Percentiles rank a stretch among this genome's conserved stretches.
phyloP scores from a whole-genome alignment of 768 basidiomycete species.

The Amyloporia xantha region DNA sequence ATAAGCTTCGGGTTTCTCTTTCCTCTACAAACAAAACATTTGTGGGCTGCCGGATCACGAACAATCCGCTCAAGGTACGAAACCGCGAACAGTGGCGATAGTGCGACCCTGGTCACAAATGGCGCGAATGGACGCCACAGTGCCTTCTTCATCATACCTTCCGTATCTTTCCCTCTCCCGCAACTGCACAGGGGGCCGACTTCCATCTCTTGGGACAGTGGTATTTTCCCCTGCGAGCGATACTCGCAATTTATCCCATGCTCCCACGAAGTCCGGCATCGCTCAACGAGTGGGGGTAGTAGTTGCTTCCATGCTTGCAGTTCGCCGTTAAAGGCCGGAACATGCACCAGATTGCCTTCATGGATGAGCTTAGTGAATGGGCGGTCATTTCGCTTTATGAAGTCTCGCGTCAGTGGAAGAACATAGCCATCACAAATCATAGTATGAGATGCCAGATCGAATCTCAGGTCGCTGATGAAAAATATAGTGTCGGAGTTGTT shows the following conservation, averaged over 20 bases:
- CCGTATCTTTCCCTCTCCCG: slow-evolving; percentile 38
- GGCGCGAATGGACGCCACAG: slow-evolving; percentile 35
- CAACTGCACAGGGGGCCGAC: slow-evolving; percentile 44
- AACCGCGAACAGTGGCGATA: slow-evolving; percentile 47
- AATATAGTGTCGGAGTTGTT: slow-evolving; percentile 32
- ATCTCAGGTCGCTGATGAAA: slow-evolving; percentile 38
- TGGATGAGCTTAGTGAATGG: slow-evolving; percentile 24
- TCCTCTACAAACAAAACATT: slow-evolving; percentile 26
- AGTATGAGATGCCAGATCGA: slow-evolving; percentile 44
- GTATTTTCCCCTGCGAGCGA: slow-evolving; percentile 25
- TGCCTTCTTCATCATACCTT: slow-evolving; percentile 24
- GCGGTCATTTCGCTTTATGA: slow-evolving; percentile 19
- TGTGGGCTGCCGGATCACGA: slow-evolving; percentile 4
- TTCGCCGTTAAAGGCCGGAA: slow-evolving; percentile 26
- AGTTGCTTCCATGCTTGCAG: slow-evolving; percentile 43
- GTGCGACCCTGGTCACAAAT: slow-evolving; percentile 41
- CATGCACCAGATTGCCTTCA: neutral
- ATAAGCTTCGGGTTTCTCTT: slow-evolving; percentile 28
- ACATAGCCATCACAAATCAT: slow-evolving; percentile 45
- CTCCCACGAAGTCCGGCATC: slow-evolving; percentile 45
- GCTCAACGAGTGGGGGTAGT: slow-evolving; percentile 44
- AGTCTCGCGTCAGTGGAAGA: slow-evolving; percentile 27
- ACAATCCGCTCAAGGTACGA: slow-evolving; percentile 38
- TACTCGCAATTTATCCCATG: slow-evolving; percentile 46
- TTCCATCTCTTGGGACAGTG: slow-evolving; percentile 31